Conservation (phyloP, 169 alveolate species). For the Besnoitia besnoiti region DNA sequence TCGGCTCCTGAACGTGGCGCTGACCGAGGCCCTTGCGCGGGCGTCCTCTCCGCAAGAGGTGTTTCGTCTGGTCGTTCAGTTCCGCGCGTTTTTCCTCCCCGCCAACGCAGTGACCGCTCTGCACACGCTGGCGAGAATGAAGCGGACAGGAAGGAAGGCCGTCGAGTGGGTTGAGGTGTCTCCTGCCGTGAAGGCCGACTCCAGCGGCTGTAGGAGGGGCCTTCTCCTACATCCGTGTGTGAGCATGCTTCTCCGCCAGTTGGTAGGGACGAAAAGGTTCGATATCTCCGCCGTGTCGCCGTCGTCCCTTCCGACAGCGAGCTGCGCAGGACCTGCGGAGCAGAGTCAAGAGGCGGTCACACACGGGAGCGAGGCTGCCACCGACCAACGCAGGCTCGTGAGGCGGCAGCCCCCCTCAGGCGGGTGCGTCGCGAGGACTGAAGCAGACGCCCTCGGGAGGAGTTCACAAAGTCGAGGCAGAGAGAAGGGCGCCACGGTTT, state of each 20-base stretch:
- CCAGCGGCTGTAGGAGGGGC: neutral
- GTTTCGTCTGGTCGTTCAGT: neutral
- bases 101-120: slow-evolving; percentile 26
- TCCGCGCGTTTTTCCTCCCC: neutral
- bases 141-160: neutral
- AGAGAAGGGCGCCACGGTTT: neutral
- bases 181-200: neutral
- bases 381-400: too few species aligned
- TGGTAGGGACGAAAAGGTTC: neutral
- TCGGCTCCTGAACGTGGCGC: slow-evolving; percentile 22
- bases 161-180: neutral
- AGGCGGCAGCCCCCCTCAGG: too few species aligned
- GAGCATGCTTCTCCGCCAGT: neutral
- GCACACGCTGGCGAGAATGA: slow-evolving; percentile 12
- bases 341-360: too few species aligned
- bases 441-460: too few species aligned
- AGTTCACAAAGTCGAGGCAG: too few species aligned
- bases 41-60: neutral
- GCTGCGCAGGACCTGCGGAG: too few species aligned
- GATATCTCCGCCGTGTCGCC: neutral
- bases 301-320: neutral
- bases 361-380: too few species aligned
- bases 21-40: slow-evolving; percentile 40
- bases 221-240: neutral
- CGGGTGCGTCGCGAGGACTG: too few species aligned